Conservation (phyloP, 75 land plant genomes). For the Pseudotsuga menziesii region DNA sequence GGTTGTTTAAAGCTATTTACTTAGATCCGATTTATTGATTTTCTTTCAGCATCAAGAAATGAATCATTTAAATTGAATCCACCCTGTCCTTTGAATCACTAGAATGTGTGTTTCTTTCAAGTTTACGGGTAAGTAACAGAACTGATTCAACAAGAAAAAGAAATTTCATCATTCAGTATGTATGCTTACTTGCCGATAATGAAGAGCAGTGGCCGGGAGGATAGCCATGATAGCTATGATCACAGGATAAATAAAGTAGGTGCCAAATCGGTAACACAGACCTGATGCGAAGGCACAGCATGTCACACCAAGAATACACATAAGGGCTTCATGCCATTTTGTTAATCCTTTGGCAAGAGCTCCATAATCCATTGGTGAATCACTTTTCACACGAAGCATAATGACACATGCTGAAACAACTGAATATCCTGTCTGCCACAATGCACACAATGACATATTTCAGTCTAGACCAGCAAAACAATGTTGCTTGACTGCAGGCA, state of each 20-base stretch:
- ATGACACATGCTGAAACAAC: slow-evolving; percentile 90
- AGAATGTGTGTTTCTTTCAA: neutral
- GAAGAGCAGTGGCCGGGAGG: slow-evolving; percentile 42
- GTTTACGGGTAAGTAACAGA: no score
- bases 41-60: neutral
- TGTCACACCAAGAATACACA: slow-evolving; percentile 50
- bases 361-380: slow-evolving; percentile 18
- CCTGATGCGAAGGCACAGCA: slow-evolving; percentile 74
- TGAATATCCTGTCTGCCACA: slow-evolving; percentile 78
- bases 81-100: neutral
- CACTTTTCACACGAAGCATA: slow-evolving; percentile 54
- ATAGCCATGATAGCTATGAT: slow-evolving; percentile 44
- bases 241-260: slow-evolving; percentile 37
- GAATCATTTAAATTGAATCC: neutral
- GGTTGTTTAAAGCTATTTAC: neutral
- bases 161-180: neutral
- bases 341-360: slow-evolving; percentile 30
- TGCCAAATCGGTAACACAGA: slow-evolving; percentile 49
- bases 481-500: neutral
- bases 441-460: neutral
- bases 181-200: slow-evolving; percentile 70
- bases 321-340: slow-evolving; percentile 61
- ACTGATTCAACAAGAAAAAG: neutral
- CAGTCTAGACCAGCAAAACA: neutral
- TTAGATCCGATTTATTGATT: neutral